Evolutionary conservation across 108 stramenopile species (phyloP).

Genomic region (Seminavis robusta): DNA sequence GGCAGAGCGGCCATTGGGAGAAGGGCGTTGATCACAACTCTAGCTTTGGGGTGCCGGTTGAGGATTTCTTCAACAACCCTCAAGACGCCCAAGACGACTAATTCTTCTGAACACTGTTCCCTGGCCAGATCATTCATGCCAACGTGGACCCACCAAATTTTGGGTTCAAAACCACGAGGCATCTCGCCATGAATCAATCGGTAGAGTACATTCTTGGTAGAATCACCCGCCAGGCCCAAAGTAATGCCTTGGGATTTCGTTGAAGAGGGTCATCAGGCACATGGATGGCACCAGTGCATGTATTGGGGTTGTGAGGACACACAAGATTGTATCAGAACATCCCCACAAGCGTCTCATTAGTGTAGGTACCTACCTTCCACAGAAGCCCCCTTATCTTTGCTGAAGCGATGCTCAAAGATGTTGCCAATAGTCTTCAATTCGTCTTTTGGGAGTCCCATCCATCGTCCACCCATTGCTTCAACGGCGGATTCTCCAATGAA

Average conservation of each 20-base stretch:
- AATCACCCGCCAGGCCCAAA: slow-evolving; percentile 72
- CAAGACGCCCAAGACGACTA: slow-evolving; percentile 70
- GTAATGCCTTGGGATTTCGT: slow-evolving; percentile 27
- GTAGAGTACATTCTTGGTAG: slow-evolving; percentile 45
- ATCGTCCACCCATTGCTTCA: slow-evolving; percentile 73
- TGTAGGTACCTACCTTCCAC: no score
- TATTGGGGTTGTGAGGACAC: no score
- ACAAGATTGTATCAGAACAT: no score
- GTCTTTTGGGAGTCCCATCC: slow-evolving; percentile 42
- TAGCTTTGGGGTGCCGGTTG: slow-evolving; percentile 56
- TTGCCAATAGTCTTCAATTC: slow-evolving; percentile 7
- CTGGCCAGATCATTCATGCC: slow-evolving; percentile 83
- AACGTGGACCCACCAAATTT: slow-evolving; percentile 78
- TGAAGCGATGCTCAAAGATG: slow-evolving; percentile 27
- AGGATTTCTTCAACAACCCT: slow-evolving; percentile 78
- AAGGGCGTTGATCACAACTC: slow-evolving; percentile 77
- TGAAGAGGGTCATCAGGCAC: no score
- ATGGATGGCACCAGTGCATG: no score
- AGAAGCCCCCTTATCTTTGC: slow-evolving; percentile 4
- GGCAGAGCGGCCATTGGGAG: slow-evolving; percentile 73
- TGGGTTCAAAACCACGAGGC: slow-evolving; percentile 70
- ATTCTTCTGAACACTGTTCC: slow-evolving; percentile 80
- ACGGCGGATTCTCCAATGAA: slow-evolving; percentile 70
- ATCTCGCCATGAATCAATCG: slow-evolving; percentile 48
- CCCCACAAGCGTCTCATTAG: no score